These are phyloP conservation scores for Melaleuca quinquenervia DNA, from an alignment of 345 rosid genomes.

Conservation along the genomic window DNA sequence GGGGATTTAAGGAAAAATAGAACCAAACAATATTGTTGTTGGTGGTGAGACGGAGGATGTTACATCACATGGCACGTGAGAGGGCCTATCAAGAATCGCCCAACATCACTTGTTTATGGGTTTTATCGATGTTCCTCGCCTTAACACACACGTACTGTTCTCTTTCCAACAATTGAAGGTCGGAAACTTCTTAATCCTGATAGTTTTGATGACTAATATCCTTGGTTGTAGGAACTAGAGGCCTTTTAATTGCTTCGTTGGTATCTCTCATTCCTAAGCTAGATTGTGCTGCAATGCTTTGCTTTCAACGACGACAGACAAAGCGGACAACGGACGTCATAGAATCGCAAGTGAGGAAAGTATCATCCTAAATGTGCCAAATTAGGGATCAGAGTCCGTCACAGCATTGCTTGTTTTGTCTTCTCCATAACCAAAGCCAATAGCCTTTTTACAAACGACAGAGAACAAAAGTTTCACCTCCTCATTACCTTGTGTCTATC, in stretches of 20 bases:
- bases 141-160: not conserved
- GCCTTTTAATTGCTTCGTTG: not conserved
- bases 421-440: not conserved
- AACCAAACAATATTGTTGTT: too few species aligned
- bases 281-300: not conserved
- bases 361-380: not conserved
- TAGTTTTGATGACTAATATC: not conserved
- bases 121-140: not conserved
- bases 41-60: too few species aligned
- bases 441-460: not conserved
- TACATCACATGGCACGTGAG: not conserved
- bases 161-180: not conserved
- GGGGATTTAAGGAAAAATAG: too few species aligned
- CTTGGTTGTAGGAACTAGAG: not conserved
- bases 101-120: not conserved
- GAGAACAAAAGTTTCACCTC: not conserved
- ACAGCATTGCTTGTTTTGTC: not conserved
- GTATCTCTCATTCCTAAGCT: not conserved
- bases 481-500: not conserved
- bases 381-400: not conserved
- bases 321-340: not conserved
- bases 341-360: not conserved
- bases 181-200: not conserved
- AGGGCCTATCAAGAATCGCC: not conserved
- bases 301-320: not conserved